phyloP scores from a whole-genome alignment of 2,329 filamentous ascomycete species.

The Clarireedia monteithiana region DNA sequence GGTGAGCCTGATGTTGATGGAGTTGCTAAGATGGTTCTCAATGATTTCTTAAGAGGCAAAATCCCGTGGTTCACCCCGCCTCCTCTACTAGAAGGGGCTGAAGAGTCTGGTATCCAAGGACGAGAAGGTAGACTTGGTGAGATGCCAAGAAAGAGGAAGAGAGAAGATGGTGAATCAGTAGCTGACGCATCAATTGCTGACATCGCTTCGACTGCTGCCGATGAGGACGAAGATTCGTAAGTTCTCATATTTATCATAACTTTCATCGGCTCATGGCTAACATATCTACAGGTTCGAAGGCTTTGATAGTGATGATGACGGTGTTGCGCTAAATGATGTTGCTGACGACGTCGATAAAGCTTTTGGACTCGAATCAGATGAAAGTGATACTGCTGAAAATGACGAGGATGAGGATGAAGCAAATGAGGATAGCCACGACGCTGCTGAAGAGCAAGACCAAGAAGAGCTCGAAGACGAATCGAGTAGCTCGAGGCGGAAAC shows the following conservation, averaged over 20 bases:
- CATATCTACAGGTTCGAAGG: slow-evolving; percentile 35
- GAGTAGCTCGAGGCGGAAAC: slow-evolving; percentile 14
- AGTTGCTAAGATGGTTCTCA: slow-evolving; percentile 93
- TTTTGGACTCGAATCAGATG: slow-evolving; percentile 29
- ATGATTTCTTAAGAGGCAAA: slow-evolving; percentile 91
- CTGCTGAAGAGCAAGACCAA: slow-evolving; percentile 26
- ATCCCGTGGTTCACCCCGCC: slow-evolving; percentile 93
- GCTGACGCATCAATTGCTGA: slow-evolving; percentile 33
- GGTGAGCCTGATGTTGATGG: slow-evolving; percentile 94
- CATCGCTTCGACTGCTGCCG: slow-evolving; percentile 24
- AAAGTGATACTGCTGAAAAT: slow-evolving; percentile 26
- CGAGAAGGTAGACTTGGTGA: slow-evolving; percentile 75
- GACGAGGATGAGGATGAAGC: slow-evolving; percentile 24
- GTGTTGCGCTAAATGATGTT: slow-evolving; percentile 23
- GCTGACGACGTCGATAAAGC: slow-evolving; percentile 25
- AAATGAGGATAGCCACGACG: slow-evolving; percentile 20
- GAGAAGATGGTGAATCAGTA: slow-evolving; percentile 46
- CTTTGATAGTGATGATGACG: slow-evolving; percentile 37
- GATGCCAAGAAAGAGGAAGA: slow-evolving; percentile 75
- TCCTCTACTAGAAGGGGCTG: slow-evolving; percentile 49
- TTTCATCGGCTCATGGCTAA: background rate
- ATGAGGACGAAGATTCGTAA: slow-evolving; percentile 26
- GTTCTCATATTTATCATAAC: background rate
- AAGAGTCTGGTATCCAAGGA: slow-evolving; percentile 50
- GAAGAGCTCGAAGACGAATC: slow-evolving; percentile 23